These are phyloP conservation scores for Rugonectria rugulosa DNA, from an alignment of 2,329 filamentous ascomycete genomes.

Conservation along the genomic window DNA sequence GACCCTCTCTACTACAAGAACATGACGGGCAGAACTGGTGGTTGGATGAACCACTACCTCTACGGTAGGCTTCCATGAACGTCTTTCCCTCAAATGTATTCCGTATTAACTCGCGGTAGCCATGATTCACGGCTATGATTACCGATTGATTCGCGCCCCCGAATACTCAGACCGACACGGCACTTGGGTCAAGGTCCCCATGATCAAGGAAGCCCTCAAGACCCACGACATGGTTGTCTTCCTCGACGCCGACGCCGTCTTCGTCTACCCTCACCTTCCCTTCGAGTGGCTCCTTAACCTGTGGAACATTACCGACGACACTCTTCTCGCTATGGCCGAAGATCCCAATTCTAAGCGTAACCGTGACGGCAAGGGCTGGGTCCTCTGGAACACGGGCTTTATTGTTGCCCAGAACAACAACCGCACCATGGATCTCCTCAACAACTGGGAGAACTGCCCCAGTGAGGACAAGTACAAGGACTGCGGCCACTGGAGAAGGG, in stretches of 20 bases:
- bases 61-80: slow-evolving; percentile 19
- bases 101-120: slow-evolving; percentile 18
- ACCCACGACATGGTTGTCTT: slow-evolving; percentile 53
- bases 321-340: slow-evolving; percentile 54
- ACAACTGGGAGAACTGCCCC: slow-evolving; percentile 26
- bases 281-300: slow-evolving; percentile 58
- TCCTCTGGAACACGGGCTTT: slow-evolving; percentile 36
- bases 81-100: neutral
- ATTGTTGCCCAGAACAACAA: slow-evolving; percentile 31
- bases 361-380: slow-evolving; percentile 40
- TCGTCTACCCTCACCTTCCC: slow-evolving; percentile 52
- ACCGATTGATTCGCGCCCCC: slow-evolving; percentile 54
- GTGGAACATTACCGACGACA: slow-evolving; percentile 51
- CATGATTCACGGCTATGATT: slow-evolving; percentile 57
- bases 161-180: slow-evolving; percentile 50
- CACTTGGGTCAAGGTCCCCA: slow-evolving; percentile 55
- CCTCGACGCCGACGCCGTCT: slow-evolving; percentile 53
- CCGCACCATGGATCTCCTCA: slow-evolving; percentile 33
- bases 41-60: slow-evolving; percentile 33
- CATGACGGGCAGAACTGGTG: slow-evolving; percentile 30
- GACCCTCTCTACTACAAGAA: slow-evolving; percentile 18
- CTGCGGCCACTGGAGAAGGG: slow-evolving; percentile 32
- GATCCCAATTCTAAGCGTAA: slow-evolving; percentile 52
- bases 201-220: slow-evolving; percentile 47
- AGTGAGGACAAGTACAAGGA: slow-evolving; percentile 23